Conservation (phyloP, 2,329 filamentous ascomycete species). For the Cordyceps tenuipes region DNA sequence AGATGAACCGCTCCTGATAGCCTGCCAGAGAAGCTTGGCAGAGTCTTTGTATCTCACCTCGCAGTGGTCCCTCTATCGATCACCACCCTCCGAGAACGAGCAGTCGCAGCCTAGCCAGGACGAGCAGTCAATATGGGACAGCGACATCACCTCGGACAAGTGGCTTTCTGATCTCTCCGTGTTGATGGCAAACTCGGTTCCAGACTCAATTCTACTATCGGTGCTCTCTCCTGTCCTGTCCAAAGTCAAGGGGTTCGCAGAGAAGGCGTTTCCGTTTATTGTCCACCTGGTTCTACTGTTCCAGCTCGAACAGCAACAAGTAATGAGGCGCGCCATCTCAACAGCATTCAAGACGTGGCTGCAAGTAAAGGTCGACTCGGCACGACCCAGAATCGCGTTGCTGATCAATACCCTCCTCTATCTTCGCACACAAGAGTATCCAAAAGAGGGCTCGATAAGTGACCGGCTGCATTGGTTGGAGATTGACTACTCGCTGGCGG, state of each 20-base stretch:
- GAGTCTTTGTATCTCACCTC: constrained; percentile 46
- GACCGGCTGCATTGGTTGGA: constrained; percentile 82
- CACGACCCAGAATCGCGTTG: constrained; percentile 58
- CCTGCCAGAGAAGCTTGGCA: constrained; percentile 44
- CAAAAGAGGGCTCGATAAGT: constrained; percentile 67
- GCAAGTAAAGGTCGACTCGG: constrained; percentile 25
- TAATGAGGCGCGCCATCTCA: constrained; percentile 56
- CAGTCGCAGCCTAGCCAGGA: constrained; percentile 1
- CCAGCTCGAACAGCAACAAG: constrained; percentile 54
- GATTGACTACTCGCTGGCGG: constrained; percentile 63
- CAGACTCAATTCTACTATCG: constrained; percentile 59
- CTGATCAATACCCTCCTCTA: constrained; percentile 77
- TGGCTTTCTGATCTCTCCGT: constrained; percentile 59
- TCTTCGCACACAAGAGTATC: constrained; percentile 69
- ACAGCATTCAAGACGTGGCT: constrained; percentile 58
- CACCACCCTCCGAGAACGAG: constrained; percentile 43
- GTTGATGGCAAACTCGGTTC: constrained; percentile 50
- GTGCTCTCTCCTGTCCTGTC: constrained; percentile 59
- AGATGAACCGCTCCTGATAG: constrained; percentile 39
- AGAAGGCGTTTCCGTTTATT: constrained; percentile 71
- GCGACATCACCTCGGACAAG: constrained; percentile 32
- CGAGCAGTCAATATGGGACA: constrained; percentile 23
- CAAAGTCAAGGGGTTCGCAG: constrained; percentile 60
- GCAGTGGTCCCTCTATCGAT: constrained; percentile 47
- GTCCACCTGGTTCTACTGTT: constrained; percentile 71